Evolutionary conservation across 371 early-diverging fungal species (phyloP), one percentile per base, ranked within the genome.

Genomic region (Mortierella sp.): DNA sequence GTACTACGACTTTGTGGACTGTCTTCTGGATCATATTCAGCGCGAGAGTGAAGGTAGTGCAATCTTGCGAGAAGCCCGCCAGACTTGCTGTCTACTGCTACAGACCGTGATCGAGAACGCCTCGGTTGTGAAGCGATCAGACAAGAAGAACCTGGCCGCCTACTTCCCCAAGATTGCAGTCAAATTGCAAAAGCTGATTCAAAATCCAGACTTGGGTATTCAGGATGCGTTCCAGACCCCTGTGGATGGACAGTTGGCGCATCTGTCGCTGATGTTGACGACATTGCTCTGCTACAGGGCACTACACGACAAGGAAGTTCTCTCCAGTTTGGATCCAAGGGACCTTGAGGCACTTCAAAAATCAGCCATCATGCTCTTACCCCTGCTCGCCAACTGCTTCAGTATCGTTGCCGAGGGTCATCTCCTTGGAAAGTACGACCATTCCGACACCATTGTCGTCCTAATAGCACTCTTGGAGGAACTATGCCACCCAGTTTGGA

Each of bases 121-220:
- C n/a, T 51, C 77, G 7, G 41, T 45, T 12, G 54, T 60, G 31
- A 68, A 57, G 28, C 63, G 64, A 9, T 64, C 77, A 0, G 69
- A 68, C 52, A 68, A 69, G 57, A 64, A 64, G 62, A 76, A 76
- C 24, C 22, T 69, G 40, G 77, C 77, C 14, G 50, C 43, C 8
- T 45, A 65, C 43, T 76, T 76, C 52, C 77, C 77, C 29, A 54
- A 69, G 58, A 57, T 76, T 46, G 84, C 80, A 16, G 57, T 66
- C 67, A 85, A 83, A 58, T 83, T 87, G 40, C 80, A 79, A 19
- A 81, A 50, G 57, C 81, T 85, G 79, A 80, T 60, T 77, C 85
- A 62, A 74, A 83, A 40, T 67, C 28, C 57, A 72, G 85, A 43
- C 73, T 71, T 41, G 71, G 60, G 65, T 79, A 79, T 62, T 74